Percentiles rank a stretch among this genome's conserved stretches.
Evolutionary conservation across 495 filamentous ascomycete genomes (phyloP).

Genomic region (Elaphomyces granulatus): DNA sequence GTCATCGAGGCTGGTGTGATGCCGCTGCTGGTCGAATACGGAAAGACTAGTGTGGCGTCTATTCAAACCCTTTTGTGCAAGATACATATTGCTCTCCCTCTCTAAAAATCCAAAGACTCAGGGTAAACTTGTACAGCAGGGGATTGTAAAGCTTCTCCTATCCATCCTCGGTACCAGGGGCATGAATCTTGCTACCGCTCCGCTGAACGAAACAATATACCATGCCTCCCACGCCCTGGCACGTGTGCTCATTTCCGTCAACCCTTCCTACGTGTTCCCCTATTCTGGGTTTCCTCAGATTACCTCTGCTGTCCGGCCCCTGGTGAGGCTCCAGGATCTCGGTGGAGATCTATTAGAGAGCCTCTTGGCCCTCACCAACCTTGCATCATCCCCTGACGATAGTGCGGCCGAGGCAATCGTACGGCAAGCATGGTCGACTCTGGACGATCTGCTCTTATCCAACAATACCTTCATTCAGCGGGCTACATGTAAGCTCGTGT

Average conservation of each 20-base stretch:
- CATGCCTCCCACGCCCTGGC: conserved; percentile 74
- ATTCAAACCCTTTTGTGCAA: conserved; percentile 51
- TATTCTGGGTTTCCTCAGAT: conserved; percentile 56
- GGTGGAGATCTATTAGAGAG: conserved; percentile 74
- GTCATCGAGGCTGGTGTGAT: conserved; percentile 65
- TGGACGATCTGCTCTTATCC: conserved; percentile 73
- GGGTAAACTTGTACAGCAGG: conserved; percentile 74
- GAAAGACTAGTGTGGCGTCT: conserved; percentile 50
- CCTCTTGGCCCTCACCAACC: conserved; percentile 82
- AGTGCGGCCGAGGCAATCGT: conserved; percentile 57
- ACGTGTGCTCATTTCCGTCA: conserved; percentile 79
- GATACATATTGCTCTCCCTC: conserved; percentile 64
- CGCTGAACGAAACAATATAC: conserved; percentile 35
- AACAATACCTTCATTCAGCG: conserved; percentile 63
- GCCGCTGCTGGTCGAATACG: conserved; percentile 54
- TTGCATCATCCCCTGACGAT: conserved; percentile 63
- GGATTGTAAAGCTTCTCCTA: conserved; percentile 72
- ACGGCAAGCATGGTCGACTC: conserved; percentile 49
- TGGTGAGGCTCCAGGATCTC: conserved; percentile 60
- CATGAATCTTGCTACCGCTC: conserved; percentile 18
- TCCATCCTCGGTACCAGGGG: conserved; percentile 46
- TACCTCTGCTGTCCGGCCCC: conserved; percentile 62
- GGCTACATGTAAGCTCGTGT: conserved; percentile 76
- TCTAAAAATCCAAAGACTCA: conserved; percentile 54
- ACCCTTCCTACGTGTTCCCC: conserved; percentile 75